Evolutionary conservation across 805 yeast genomes (phyloP).

Genomic region (Saturnispora galanensis): DNA sequence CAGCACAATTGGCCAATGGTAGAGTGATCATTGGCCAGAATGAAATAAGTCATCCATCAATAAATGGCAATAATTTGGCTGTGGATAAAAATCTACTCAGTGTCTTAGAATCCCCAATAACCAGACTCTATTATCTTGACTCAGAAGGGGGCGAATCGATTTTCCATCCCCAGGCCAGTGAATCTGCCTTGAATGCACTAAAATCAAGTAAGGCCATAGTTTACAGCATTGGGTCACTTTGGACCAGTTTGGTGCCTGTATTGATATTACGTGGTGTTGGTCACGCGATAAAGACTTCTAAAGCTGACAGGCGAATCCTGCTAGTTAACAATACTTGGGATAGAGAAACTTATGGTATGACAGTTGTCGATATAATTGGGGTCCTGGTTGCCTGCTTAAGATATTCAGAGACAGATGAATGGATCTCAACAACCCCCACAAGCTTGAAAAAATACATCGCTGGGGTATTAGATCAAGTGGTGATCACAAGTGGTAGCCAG

Average conservation of each 20-base stretch:
- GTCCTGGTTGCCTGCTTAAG: conserved; percentile 1
- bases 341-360: conserved; percentile 67
- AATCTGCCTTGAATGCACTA: conserved; percentile 46
- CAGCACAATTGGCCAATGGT: conserved; percentile 65
- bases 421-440: background rate
- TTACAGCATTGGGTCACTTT: conserved; percentile 78
- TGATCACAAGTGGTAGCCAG: background rate
- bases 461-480: background rate
- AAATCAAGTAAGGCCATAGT: conserved; percentile 45
- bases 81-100: too few species aligned
- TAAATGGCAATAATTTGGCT: too few species aligned
- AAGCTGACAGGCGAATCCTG: conserved; percentile 39
- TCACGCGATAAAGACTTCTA: conserved; percentile 33
- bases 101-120: conserved; percentile 57
- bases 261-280: conserved; percentile 67
- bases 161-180: conserved; percentile 54
- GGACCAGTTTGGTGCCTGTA: conserved; percentile 81
- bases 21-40: conserved; percentile 79
- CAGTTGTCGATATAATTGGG: conserved; percentile 47
- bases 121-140: conserved; percentile 67
- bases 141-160: conserved; percentile 77
- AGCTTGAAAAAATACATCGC: too few species aligned
- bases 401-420: conserved; percentile 1
- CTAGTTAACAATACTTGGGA: conserved; percentile 68
- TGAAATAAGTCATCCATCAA: conserved; percentile 78